phyloP scores from a whole-genome alignment of 257 asterid genomes.

The Solanum medicagineum region DNA sequence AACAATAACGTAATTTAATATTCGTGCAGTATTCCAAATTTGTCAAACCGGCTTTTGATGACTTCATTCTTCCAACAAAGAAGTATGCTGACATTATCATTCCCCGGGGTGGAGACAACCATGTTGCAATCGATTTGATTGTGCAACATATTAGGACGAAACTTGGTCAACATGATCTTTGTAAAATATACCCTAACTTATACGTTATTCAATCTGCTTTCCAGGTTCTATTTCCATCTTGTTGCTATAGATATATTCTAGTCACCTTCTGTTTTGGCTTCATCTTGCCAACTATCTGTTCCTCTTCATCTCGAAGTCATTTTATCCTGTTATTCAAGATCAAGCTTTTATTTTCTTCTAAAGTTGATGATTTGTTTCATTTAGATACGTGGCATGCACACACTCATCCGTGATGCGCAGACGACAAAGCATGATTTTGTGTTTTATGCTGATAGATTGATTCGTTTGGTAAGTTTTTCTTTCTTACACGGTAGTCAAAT shows the following conservation, averaged over 20 bases:
- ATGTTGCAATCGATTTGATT: constrained; percentile 94
- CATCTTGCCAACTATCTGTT: background rate
- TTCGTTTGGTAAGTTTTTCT: constrained; percentile 63
- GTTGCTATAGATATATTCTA: background rate
- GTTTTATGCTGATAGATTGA: constrained; percentile 86
- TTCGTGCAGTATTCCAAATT: constrained; percentile 85
- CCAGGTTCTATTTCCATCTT: constrained; percentile 2
- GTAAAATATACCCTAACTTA: constrained; percentile 4
- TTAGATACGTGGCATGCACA: constrained; percentile 99
- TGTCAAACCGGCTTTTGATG: constrained; percentile 97
- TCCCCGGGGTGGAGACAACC: constrained; percentile 99
- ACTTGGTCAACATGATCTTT: constrained; percentile 7
- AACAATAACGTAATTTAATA: background rate
- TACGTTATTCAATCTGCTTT: constrained; percentile 19
- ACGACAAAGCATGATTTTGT: constrained; percentile 88
- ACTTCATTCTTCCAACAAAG: constrained; percentile 94
- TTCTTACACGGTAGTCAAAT: background rate
- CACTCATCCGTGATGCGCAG: constrained; percentile 93
- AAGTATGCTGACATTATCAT: constrained; percentile 94
- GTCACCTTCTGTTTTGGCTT: background rate
- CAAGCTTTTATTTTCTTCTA: background rate
- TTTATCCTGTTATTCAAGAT: background rate
- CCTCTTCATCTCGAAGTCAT: background rate
- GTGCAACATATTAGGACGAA: constrained; percentile 50
- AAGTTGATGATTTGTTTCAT: constrained; percentile 16